Evolutionary conservation across 2,329 filamentous ascomycete genomes (phyloP).

Genomic region (Elsinoe australis): DNA sequence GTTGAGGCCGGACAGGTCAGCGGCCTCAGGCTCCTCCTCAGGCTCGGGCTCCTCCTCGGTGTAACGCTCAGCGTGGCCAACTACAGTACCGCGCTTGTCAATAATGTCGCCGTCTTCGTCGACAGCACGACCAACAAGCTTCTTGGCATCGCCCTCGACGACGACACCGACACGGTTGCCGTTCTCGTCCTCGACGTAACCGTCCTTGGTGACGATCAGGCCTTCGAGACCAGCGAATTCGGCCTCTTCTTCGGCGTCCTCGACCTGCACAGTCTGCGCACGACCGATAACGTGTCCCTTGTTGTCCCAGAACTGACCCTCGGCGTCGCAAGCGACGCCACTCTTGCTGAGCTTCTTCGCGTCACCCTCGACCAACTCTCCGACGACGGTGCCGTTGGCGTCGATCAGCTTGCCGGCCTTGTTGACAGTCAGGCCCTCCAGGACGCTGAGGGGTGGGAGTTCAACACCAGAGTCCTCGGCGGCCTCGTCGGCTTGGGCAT

Average conservation of each 20-base stretch:
- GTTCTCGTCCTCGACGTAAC: slow-evolving; percentile 44
- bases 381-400: slow-evolving; percentile 39
- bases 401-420: slow-evolving; percentile 46
- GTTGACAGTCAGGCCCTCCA: slow-evolving; percentile 45
- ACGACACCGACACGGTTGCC: slow-evolving; percentile 44
- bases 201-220: slow-evolving; percentile 43
- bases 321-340: slow-evolving; percentile 37
- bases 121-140: slow-evolving; percentile 43
- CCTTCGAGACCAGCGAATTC: slow-evolving; percentile 46
- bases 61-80: slow-evolving; percentile 45
- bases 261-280: slow-evolving; percentile 40
- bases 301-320: slow-evolving; percentile 48
- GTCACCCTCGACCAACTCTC: slow-evolving; percentile 44
- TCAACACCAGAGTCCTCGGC: slow-evolving; percentile 29
- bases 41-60: slow-evolving; percentile 60
- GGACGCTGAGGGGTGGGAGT: slow-evolving; percentile 42
- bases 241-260: slow-evolving; percentile 42
- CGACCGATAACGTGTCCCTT: slow-evolving; percentile 47
- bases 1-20: slow-evolving; percentile 40
- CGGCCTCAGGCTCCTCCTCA: slow-evolving; percentile 39
- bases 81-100: slow-evolving; percentile 47
- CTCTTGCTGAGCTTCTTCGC: slow-evolving; percentile 47
- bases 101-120: slow-evolving; percentile 48
- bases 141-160: slow-evolving; percentile 45
- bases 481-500: slow-evolving; percentile 27